A percentile compares a stretch with the other conserved stretches of the same genome.
phyloP scores from a whole-genome alignment of 768 basidiomycete species.

The Mycena epipterygia region DNA sequence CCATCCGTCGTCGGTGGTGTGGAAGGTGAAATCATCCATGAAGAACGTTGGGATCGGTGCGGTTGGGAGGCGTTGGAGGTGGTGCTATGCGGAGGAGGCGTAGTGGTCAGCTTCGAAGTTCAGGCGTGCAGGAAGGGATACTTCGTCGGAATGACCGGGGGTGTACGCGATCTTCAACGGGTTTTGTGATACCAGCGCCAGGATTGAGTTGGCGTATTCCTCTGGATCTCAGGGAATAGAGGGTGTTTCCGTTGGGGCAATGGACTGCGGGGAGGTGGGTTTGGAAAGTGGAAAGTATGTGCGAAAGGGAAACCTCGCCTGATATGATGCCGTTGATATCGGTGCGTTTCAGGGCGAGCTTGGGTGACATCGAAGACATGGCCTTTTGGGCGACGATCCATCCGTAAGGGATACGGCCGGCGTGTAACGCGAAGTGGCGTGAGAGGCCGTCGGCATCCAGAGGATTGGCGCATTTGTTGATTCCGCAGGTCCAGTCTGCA shows the following conservation, averaged over 20 bases:
- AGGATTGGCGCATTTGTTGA: conserved; percentile 15
- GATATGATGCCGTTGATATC: neutral
- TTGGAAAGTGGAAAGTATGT: neutral
- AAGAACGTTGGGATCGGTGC: too few relatives aligned
- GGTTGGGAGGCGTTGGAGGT: too few relatives aligned
- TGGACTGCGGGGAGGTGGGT: neutral
- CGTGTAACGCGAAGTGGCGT: neutral
- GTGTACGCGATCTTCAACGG: too few relatives aligned
- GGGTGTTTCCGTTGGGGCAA: neutral
- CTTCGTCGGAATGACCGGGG: too few relatives aligned
- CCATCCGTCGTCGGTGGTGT: too few relatives aligned
- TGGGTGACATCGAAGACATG: neutral
- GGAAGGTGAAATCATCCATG: too few relatives aligned
- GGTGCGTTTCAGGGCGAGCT: neutral
- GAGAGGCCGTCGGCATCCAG: conserved; percentile 3
- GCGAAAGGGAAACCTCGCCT: neutral
- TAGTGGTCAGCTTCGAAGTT: too few relatives aligned
- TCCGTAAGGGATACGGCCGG: neutral
- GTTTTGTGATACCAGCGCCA: too few relatives aligned
- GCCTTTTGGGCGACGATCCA: conserved; percentile 16
- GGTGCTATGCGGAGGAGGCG: too few relatives aligned
- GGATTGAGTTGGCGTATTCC: too few relatives aligned
- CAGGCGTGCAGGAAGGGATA: too few relatives aligned
- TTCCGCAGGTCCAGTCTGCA: conserved; percentile 30
- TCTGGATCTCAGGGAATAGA: neutral